Conservation (phyloP, 768 basidiomycete genomes). For the Saitozyma sp. region DNA sequence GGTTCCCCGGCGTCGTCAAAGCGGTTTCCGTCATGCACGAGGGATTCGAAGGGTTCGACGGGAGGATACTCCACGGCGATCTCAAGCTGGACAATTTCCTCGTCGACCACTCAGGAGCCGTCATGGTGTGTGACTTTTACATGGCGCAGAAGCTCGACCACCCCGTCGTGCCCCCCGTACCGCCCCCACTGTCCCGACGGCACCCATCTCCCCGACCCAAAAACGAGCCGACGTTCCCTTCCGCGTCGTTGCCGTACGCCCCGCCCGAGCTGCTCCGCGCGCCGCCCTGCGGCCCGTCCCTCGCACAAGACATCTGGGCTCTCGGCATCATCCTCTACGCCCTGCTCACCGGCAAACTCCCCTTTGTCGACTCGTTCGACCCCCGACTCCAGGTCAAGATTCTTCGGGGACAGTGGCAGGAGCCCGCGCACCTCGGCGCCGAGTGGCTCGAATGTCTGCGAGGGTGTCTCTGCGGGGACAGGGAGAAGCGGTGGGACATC, state of each 20-base stretch:
- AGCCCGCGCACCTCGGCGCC: constrained; percentile 51
- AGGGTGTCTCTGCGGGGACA: constrained; percentile 74
- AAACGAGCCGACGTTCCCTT: constrained; percentile 57
- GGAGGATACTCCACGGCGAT: constrained; percentile 82
- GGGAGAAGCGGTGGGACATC: constrained; percentile 72
- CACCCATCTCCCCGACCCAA: not conserved
- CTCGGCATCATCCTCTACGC: constrained; percentile 86
- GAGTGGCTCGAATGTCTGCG: constrained; percentile 61
- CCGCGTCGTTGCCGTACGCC: constrained; percentile 87
- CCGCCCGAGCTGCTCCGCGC: constrained; percentile 81
- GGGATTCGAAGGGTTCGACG: constrained; percentile 54
- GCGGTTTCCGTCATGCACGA: constrained; percentile 50
- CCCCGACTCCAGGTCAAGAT: constrained; percentile 91
- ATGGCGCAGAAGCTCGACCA: constrained; percentile 41
- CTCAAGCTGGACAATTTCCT: constrained; percentile 96
- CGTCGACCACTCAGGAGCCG: constrained; percentile 67
- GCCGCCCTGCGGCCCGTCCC: constrained; percentile 52
- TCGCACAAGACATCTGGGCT: constrained; percentile 94
- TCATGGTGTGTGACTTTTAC: constrained; percentile 50
- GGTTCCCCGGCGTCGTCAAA: constrained; percentile 51
- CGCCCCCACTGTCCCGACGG: not conserved
- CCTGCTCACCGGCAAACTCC: constrained; percentile 77
- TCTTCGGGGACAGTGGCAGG: constrained; percentile 65
- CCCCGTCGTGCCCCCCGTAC: not conserved
- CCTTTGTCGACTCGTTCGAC: constrained; percentile 86